These are phyloP conservation scores for Ilex asprella DNA, from an alignment of 257 asterid genomes.

Conservation along the genomic window DNA sequence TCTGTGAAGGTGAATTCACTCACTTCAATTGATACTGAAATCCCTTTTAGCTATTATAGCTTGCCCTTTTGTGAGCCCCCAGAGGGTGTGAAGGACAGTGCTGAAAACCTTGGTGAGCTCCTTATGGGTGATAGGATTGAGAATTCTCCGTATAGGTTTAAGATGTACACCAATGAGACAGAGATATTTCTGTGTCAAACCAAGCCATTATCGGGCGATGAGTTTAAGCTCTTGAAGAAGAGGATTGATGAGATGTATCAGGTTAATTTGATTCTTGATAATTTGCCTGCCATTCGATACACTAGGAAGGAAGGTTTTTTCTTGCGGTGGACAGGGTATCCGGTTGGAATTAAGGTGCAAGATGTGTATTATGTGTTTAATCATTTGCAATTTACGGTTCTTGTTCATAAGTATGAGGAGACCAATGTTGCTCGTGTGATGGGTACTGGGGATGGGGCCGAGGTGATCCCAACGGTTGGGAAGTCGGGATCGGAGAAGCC, in stretches of 20 bases:
- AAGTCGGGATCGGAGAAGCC: conserved; percentile 51
- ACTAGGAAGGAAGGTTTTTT: conserved; percentile 57
- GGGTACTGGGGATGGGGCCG: conserved; percentile 86
- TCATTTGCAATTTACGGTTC: conserved; percentile 68
- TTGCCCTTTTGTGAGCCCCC: conserved; percentile 67
- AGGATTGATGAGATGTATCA: conserved; percentile 90
- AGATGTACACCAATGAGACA: conserved; percentile 66
- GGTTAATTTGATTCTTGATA: conserved; percentile 75
- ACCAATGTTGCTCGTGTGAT: conserved; percentile 67
- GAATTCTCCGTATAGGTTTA: conserved; percentile 80
- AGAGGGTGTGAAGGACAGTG: conserved; percentile 82
- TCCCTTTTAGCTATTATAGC: conserved; percentile 78
- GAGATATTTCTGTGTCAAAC: conserved; percentile 67
- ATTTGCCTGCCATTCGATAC: conserved; percentile 79
- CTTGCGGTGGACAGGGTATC: conserved; percentile 83
- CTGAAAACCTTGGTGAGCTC: conserved; percentile 87
- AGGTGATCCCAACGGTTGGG: conserved; percentile 56
- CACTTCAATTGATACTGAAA: conserved; percentile 82
- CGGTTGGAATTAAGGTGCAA: conserved; percentile 62
- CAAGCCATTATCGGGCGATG: conserved; percentile 55
- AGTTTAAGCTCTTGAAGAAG: conserved; percentile 66
- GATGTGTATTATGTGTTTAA: conserved; percentile 62
- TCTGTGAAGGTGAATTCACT: conserved; percentile 80
- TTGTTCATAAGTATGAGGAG: conserved; percentile 76
- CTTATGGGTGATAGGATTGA: conserved; percentile 95